Evolutionary conservation across 2,329 filamentous ascomycete genomes (phyloP), one percentile per base, ranked within the genome.

Genomic region (Paracoccidioides brasiliensis): DNA sequence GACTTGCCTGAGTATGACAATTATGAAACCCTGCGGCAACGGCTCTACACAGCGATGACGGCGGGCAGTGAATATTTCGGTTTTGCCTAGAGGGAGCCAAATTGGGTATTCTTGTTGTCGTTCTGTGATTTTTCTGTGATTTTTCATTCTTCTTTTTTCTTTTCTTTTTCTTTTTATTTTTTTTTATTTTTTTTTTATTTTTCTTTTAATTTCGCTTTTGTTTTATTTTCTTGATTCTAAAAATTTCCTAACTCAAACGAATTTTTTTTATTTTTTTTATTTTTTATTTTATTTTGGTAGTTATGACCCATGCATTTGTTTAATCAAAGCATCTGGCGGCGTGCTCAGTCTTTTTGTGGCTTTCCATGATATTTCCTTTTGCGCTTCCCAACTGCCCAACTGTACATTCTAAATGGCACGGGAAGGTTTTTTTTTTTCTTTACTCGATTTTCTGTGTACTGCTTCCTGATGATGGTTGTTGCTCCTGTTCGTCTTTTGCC

Each of bases 1-100:
- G 93, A 98, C 76, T 82, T 98, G 63, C 93, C 93, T 44, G 93
- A 98, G 74, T 98, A 98, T 69, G 93, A 97, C 67, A 94, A 83
- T 70, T 98, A 98, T 72, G 93, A 98, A 66, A 79, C 81, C 63
- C 81, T 98, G 59, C 84, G 93, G 60, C 83, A 87, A 65, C 90
- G 93, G 68, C 75, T 98, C 58, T 84, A 94, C 71, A 97, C 90
- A 63, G 93, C 93, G 60, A 96, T 98, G 72, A 98, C 93, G n/a
- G 85, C 90, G 62, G 93, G 93, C 63, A 93, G 90, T 75, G 91
- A 97, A 71, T 97, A 84, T 70, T 98, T 98, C 71, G 93, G 93
- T 59, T 97, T 98, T 72, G 91, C 93, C 64, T 97, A 85, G 77
- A 37, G 4, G 35, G 6, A 49, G 6, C n/a, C 10, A 49, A 49